Conservation (phyloP, 352 stramenopile species). For the Phytophthora chlamydospora region DNA sequence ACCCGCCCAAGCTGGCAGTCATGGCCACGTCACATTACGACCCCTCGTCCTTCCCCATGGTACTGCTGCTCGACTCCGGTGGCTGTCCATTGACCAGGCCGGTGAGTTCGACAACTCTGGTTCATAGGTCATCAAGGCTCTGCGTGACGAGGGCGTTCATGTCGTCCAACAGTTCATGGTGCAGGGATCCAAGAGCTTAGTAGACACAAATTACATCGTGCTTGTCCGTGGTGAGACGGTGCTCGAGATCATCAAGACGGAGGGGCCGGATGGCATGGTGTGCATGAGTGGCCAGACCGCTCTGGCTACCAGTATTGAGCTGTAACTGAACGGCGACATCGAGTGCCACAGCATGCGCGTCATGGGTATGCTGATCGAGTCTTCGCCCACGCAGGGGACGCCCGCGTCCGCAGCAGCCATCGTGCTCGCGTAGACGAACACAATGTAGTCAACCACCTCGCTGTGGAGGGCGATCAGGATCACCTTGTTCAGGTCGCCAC, state of each 20-base stretch:
- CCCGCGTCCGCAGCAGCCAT: too few species aligned
- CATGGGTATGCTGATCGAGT: constrained; percentile 96
- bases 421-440: too few species aligned
- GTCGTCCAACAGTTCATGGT: constrained; percentile 96
- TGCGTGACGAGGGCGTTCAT: constrained; percentile 92
- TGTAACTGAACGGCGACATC: constrained; percentile 94
- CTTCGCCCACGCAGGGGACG: too few species aligned
- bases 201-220: constrained; percentile 96
- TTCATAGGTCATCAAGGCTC: constrained; percentile 95
- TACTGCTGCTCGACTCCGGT: constrained; percentile 94
- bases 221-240: constrained; percentile 90
- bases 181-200: constrained; percentile 91
- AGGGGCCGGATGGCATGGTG: constrained; percentile 98
- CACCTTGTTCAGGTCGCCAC: too few species aligned
- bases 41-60: constrained; percentile 88
- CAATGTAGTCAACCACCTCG: too few species aligned
- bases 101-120: constrained; percentile 96
- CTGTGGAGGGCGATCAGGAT: too few species aligned
- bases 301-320: constrained; percentile 96
- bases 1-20: constrained; percentile 76
- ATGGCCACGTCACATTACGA: constrained; percentile 82
- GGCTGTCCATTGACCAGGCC: constrained; percentile 95
- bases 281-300: constrained; percentile 99
- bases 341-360: constrained; percentile 95
- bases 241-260: constrained; percentile 95